phyloP scores from a whole-genome alignment of 163 green algal species.

The Chlorella variabilis region DNA sequence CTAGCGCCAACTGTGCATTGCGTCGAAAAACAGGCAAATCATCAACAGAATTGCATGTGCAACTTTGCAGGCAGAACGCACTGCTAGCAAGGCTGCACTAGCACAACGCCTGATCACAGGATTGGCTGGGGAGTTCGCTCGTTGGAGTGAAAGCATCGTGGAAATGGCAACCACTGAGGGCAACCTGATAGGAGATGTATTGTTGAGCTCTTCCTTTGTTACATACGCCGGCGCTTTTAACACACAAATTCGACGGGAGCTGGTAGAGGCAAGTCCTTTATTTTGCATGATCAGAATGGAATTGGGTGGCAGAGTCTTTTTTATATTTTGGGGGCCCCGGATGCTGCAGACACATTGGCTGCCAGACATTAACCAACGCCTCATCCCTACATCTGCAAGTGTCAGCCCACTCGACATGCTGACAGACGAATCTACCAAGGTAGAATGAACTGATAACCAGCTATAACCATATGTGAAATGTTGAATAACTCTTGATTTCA shows the following conservation, averaged over 20 bases:
- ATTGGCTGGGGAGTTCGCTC: conserved; percentile 86
- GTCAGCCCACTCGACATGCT: conserved; percentile 28
- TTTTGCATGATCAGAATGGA: no score
- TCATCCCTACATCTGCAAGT: background rate
- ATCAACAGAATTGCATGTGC: background rate
- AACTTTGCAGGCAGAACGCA: conserved; percentile 81
- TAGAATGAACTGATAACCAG: background rate
- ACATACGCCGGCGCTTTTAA: conserved; percentile 93
- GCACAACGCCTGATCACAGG: conserved; percentile 93
- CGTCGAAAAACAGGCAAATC: background rate
- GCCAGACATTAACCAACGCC: background rate
- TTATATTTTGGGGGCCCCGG: no score
- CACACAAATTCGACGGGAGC: conserved; percentile 63
- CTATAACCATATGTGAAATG: background rate
- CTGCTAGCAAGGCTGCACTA: conserved; percentile 83
- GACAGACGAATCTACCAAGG: conserved; percentile 33
- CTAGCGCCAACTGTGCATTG: no score
- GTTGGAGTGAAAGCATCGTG: conserved; percentile 87
- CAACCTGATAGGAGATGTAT: conserved; percentile 79
- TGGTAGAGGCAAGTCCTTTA: conserved; percentile 21
- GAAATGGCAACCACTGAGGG: conserved; percentile 57
- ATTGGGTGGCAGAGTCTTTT: no score
- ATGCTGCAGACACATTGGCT: conserved; percentile 27
- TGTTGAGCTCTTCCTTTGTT: conserved; percentile 89
- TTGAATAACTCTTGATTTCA: background rate